These are phyloP conservation scores for Yamadazyma dushanensis DNA, from an alignment of 1,139 yeast genomes.

Conservation along the genomic window DNA sequence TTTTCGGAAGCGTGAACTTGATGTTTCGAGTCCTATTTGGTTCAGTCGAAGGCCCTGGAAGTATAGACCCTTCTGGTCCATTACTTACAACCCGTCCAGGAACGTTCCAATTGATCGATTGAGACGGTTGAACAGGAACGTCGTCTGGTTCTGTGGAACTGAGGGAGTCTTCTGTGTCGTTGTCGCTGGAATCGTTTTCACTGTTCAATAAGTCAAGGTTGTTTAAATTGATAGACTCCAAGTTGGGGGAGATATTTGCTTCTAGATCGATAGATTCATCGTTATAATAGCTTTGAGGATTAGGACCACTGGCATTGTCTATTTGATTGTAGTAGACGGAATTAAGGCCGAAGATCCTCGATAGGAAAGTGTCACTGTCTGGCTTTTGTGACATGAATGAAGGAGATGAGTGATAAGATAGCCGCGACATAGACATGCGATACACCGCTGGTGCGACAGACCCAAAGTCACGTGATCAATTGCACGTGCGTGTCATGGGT, in stretches of 20 bases:
- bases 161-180: conserved; percentile 13
- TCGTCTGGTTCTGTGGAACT: conserved; percentile 4
- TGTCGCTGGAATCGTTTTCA: conserved; percentile 13
- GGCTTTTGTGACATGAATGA: conserved; percentile 1
- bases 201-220: conserved; percentile 11
- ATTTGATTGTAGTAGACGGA: conserved; percentile 44
- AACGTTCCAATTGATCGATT: conserved; percentile 12
- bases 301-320: conserved; percentile 23
- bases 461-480: too few species aligned
- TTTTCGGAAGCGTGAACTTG: conserved; percentile 15
- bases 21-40: conserved; percentile 8
- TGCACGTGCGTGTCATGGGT: too few species aligned
- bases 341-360: conserved; percentile 56
- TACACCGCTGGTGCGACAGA: too few species aligned
- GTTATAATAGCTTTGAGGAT: conserved; percentile 42
- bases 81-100: not conserved
- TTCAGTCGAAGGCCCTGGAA: not conserved
- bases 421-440: not conserved
- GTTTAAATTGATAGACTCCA: conserved; percentile 8
- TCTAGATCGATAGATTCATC: conserved; percentile 21
- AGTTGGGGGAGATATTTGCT: conserved; percentile 9
- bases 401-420: not conserved
- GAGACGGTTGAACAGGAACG: conserved; percentile 10
- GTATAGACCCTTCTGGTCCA: not conserved
- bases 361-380: conserved; percentile 50